Percentiles rank a stretch among this genome's conserved stretches.
Evolutionary conservation across 768 basidiomycete genomes (phyloP).

Genomic region (Hebeloma cylindrosporum): DNA sequence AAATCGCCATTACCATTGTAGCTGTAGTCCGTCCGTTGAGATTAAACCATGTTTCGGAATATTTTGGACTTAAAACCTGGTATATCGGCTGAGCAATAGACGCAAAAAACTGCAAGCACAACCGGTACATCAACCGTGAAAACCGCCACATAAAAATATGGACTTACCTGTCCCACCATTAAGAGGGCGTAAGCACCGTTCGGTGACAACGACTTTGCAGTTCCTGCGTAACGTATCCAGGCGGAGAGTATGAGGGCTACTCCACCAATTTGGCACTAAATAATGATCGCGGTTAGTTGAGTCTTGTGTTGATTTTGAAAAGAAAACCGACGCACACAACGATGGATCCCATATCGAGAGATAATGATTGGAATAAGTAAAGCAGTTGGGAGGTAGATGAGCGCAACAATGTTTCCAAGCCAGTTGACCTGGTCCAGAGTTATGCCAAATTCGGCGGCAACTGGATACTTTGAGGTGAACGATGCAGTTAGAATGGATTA

Average conservation of each 20-base stretch:
- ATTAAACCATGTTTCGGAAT: conserved; percentile 84
- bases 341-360: conserved; percentile 57
- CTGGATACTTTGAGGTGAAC: conserved; percentile 33
- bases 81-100: conserved; percentile 70
- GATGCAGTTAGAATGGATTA: not conserved
- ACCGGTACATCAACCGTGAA: not conserved
- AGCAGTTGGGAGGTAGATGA: conserved; percentile 63
- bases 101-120: conserved; percentile 49
- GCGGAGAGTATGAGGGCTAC: conserved; percentile 55
- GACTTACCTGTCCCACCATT: conserved; percentile 65
- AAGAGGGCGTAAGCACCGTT: conserved; percentile 62
- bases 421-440: conserved; percentile 75
- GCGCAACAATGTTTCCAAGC: conserved; percentile 69
- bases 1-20: conserved; percentile 58
- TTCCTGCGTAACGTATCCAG: conserved; percentile 80
- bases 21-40: conserved; percentile 75
- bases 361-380: conserved; percentile 58
- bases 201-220: conserved; percentile 50
- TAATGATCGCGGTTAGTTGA: not conserved
- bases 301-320: conserved; percentile 1
- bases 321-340: conserved; percentile 49
- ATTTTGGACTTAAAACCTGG: conserved; percentile 77
- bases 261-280: conserved; percentile 64
- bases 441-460: conserved; percentile 62
- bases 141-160: not conserved